Evolutionary conservation across 2,329 filamentous ascomycete species (phyloP).

Genomic region (Plenodomus lindquistii): DNA sequence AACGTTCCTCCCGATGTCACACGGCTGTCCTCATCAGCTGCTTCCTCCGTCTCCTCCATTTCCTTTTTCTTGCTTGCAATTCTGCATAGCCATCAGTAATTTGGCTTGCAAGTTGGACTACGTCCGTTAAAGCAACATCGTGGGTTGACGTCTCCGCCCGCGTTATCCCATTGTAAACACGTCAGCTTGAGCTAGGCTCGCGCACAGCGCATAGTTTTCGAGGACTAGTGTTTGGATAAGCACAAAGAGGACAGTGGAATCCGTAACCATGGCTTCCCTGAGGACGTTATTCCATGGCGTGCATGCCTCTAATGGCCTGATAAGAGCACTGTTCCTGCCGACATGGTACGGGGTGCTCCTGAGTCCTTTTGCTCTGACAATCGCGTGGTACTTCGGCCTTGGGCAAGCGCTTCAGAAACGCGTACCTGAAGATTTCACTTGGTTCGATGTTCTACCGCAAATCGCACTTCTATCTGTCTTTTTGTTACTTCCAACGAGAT

Average conservation of each 20-base stretch:
- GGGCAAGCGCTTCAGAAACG: slow-evolving; percentile 19
- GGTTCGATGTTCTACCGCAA: slow-evolving; percentile 36
- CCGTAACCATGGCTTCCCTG: slow-evolving; percentile 32
- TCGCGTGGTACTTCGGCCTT: slow-evolving; percentile 29
- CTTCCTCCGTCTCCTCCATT: background rate
- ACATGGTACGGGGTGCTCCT: slow-evolving; percentile 34
- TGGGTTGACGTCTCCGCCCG: background rate
- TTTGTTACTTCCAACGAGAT: slow-evolving; percentile 33
- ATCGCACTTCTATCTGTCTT: slow-evolving; percentile 32
- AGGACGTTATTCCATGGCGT: slow-evolving; percentile 40
- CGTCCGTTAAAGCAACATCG: background rate
- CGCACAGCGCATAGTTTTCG: background rate
- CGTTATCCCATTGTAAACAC: background rate
- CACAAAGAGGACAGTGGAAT: background rate
- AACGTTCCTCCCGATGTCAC: background rate
- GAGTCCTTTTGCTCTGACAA: slow-evolving; percentile 34
- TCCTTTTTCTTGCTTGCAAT: background rate
- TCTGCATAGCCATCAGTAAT: background rate
- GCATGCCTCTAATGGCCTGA: slow-evolving; percentile 36
- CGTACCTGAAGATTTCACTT: slow-evolving; percentile 28
- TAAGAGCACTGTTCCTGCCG: slow-evolving; percentile 42
- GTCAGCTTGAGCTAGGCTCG: background rate
- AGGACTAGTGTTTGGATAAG: slow-evolving; percentile 7
- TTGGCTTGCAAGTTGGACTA: background rate
- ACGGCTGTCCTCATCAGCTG: background rate